These are phyloP conservation scores for Bryoglossum gracile DNA, from an alignment of 495 filamentous ascomycete species.

Conservation along the genomic window DNA sequence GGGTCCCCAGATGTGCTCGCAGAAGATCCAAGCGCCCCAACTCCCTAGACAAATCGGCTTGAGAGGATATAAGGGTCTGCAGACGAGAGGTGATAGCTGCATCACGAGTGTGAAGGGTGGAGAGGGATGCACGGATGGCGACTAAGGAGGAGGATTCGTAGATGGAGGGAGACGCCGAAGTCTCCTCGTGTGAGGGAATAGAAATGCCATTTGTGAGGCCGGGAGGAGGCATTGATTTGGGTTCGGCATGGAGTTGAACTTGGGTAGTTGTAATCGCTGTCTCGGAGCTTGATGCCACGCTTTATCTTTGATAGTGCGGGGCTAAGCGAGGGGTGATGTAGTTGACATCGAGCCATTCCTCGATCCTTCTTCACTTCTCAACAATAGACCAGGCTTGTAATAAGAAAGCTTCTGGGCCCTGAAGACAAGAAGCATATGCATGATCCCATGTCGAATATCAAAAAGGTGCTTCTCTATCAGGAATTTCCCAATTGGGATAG, in stretches of 20 bases:
- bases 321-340: neutral
- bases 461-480: too few relatives aligned
- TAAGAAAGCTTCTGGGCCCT: too few relatives aligned
- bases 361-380: too few relatives aligned
- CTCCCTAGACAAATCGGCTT: conserved; percentile 76
- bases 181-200: neutral
- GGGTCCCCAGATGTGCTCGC: conserved; percentile 79
- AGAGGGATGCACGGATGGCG: conserved; percentile 71
- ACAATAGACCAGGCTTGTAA: too few relatives aligned
- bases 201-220: conserved; percentile 24
- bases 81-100: conserved; percentile 64
- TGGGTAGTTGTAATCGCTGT: neutral
- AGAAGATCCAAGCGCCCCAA: conserved; percentile 83
- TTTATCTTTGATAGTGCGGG: neutral
- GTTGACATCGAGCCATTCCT: too few relatives aligned
- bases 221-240: conserved; percentile 25
- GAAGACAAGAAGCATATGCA: too few relatives aligned
- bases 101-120: conserved; percentile 68
- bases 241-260: conserved; percentile 17
- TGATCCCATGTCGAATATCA: too few relatives aligned
- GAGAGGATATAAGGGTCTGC: conserved; percentile 65
- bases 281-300: neutral
- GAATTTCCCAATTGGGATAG: too few relatives aligned
- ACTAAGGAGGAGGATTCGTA: conserved; percentile 63
- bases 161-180: conserved; percentile 36